Base-by-base conservation (phyloP, 352 stramenopile genomes). In the Globisporangium middletonii region DNA sequence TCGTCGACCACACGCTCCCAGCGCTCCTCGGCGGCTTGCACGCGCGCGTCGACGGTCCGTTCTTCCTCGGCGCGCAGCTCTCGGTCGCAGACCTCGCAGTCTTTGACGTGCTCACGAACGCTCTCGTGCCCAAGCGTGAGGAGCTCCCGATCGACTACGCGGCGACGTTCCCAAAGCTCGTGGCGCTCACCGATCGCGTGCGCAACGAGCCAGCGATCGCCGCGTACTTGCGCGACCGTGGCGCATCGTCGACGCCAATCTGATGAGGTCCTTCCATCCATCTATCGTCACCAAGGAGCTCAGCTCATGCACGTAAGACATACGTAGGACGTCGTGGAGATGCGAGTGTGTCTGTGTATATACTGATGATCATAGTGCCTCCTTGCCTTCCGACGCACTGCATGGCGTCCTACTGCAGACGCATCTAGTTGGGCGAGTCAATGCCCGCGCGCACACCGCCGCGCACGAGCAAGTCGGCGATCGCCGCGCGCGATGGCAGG, bases 371-470 rank as follows among this genome's bases (percentile, higher is more conserved):
- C 23, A 23, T 23, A 23, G n/a, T n/a, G n/a, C n/a, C n/a, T n/a
- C n/a, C n/a, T n/a, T n/a, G n/a, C n/a, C n/a, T n/a, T n/a, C n/a
- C n/a, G n/a, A n/a, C n/a, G n/a, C n/a, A n/a, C n/a, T n/a, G n/a
- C n/a, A n/a, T n/a, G n/a, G n/a, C n/a, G n/a, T n/a, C n/a, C n/a
- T n/a, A n/a, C n/a, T n/a, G n/a, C n/a, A n/a, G n/a, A n/a, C n/a
- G n/a, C n/a, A 15, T 27, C 33, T 63, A 63, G 57, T 77, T 65
- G 41, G 60, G 61, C 57, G 65, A 71, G 67, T 89, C 78, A 44
- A 91, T 73, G 30, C 84, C 82, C 2, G 84, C 84, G 49, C 82
- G 82, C 53, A 92, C 84, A 46, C 84, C 84, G 49, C 84, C 84
- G 33, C 80, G 80, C 45, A 81, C 56, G 49, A 94, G 68, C 47